Conservation (phyloP, 192 early-diverging fungal genomes). For the Podila epicladia region DNA sequence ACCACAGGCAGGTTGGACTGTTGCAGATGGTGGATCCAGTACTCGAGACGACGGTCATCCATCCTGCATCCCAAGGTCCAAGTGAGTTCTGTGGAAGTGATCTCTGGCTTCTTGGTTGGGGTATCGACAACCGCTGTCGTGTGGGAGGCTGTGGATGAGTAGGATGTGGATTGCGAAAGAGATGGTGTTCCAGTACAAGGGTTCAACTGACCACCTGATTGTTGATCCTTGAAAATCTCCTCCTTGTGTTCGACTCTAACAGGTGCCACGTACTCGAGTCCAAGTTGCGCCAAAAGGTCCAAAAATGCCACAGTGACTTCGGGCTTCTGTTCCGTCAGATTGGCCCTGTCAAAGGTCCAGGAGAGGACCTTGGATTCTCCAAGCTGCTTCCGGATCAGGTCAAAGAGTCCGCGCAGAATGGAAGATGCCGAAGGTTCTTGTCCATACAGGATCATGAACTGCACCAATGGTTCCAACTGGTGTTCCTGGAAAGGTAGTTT, state of each 20-base stretch:
- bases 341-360: conserved; percentile 42
- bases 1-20: conserved; percentile 14
- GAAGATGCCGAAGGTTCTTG: conserved; percentile 33
- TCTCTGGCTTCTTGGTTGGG: background rate
- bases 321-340: conserved; percentile 41
- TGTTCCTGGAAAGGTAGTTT: conserved; percentile 38
- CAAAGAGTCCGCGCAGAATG: conserved; percentile 26
- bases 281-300: conserved; percentile 31
- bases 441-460: conserved; percentile 30
- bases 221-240: no score
- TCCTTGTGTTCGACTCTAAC: background rate
- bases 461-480: conserved; percentile 23
- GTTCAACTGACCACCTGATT: no score
- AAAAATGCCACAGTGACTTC: conserved; percentile 34
- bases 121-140: conserved; percentile 2
- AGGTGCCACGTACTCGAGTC: conserved; percentile 12
- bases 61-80: conserved; percentile 39
- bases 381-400: conserved; percentile 27
- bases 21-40: conserved; percentile 22
- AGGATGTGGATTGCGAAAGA: background rate
- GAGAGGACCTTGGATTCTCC: conserved; percentile 13
- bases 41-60: conserved; percentile 44
- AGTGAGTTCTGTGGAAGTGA: conserved; percentile 18
- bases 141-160: conserved; percentile 5
- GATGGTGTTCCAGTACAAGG: background rate